Evolutionary conservation across 441 rosid genomes (phyloP), one percentile per base, ranked within the genome.

Genomic region (Adansonia grandidieri): DNA sequence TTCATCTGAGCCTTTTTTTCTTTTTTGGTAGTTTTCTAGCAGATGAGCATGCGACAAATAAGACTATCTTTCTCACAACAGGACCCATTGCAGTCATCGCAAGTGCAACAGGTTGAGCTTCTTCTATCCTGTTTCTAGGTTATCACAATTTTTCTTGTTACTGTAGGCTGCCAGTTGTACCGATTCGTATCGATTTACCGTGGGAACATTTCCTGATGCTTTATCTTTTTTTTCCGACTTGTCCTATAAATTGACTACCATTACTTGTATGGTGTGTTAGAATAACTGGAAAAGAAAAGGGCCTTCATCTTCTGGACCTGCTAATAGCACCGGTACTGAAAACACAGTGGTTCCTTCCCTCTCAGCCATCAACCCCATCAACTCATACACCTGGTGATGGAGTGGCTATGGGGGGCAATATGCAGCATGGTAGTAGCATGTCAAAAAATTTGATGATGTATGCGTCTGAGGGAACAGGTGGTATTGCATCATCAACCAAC

Each of bases 1-100:
- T 81, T 64, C 62, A 70, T 56, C 79, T 75, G 62, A 80, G 40
- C 58, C 45, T 28, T 68, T 64, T 82, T 71, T 60, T n/a, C n/a
- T n/a, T n/a, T n/a, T n/a, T n/a, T n/a, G n/a, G 60, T 82, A 80
- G 65, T 58, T 74, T 65, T 82, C 75, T 63, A 83, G 88, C 97
- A 93, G 93, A 91, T 93, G 82, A 93, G 85, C 81, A 85, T 89
- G 86, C 93, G 93, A 45, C 96, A 88, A 76, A 89, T 89, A 82
- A 96, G 94, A 76, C 98, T 91, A 78, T 90, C 97, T 56, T 88
- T 97, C 80, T 96, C 97, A 75, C 98, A 91, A 81, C 99, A 92
- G 68, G 99, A 92, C 82, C 91, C 91, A 58, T 75, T 87, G 81
- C 94, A 88, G 73, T 82, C 91, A 57, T 92, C 84, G 80, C 92